Evolutionary conservation across 768 basidiomycete genomes (phyloP), one percentile per base, ranked within the genome.

Genomic region (Guyanaporus albipodus): DNA sequence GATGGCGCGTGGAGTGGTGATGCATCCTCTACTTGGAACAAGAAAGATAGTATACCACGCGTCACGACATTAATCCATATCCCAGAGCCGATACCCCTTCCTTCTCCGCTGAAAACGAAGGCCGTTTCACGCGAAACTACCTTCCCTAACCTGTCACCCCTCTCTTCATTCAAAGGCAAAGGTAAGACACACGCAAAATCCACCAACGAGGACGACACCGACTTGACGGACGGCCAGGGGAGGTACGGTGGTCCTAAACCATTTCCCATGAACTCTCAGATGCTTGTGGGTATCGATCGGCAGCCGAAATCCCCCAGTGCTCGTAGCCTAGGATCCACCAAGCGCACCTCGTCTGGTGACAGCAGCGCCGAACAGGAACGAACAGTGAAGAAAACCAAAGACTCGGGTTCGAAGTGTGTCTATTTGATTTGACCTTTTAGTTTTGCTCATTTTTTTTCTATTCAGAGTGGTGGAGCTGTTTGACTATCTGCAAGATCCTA

Each of bases 221-320:
- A 31, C 21, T 35, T 36, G 38, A 42, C 32, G 24, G 29, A 38
- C 4, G n/a, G 18, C 4, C 18, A 4, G n/a, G 33, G 11, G 26
- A 54, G 42, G 15, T 44, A 31, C 15, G 6, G 17, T 11, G 42
- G 38, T 36, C 43, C 49, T 7, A 56, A 56, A 45, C 74, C 76
- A 1, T 78, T 78, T 41, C 76, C 77, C 6, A 73, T 83, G 78
- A 72, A 64, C 40, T 68, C 72, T 2, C 71, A 75, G 42, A 45
- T 74, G 32, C 64, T 79, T 3, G 58, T 63, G 9, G 70, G 69
- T 38, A 71, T 73, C 37, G 55, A 62, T 3, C 61, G 52, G 11
- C 61, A 61, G n/a, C 61, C 64, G 17, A 55, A 59, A 12, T 57
- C 56, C 4, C 55, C 57, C 10, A 31, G 51, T 46, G 8, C 43